These are phyloP conservation scores for Lagerstroemia speciosa DNA, from an alignment of 345 rosid species.

Conservation along the genomic window DNA sequence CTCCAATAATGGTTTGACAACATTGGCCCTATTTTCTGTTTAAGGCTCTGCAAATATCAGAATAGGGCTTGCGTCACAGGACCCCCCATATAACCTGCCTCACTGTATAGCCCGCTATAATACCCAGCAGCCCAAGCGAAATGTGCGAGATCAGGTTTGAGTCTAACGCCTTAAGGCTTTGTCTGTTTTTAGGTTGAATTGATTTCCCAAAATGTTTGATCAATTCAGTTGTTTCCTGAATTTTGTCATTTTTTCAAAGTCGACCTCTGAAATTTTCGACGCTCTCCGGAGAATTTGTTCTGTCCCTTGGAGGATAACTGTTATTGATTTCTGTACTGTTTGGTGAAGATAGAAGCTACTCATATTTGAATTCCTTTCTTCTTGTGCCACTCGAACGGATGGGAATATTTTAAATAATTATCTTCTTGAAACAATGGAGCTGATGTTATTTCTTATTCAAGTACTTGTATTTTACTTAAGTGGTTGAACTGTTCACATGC, in stretches of 20 bases:
- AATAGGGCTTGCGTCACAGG: slow-evolving; percentile 77
- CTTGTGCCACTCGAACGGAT: background rate
- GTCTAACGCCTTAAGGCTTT: background rate
- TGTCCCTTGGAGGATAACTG: background rate
- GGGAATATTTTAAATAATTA: background rate
- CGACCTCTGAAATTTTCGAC: background rate
- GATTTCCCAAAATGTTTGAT: background rate
- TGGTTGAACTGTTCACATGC: background rate
- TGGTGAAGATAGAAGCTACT: background rate
- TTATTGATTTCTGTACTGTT: background rate
- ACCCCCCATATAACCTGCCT: slow-evolving; percentile 55
- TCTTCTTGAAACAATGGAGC: background rate
- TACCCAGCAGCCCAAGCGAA: slow-evolving; percentile 31
- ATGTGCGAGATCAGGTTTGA: slow-evolving; percentile 65
- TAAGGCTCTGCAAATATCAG: slow-evolving; percentile 68
- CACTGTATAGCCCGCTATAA: slow-evolving; percentile 77
- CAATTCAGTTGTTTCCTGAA: background rate
- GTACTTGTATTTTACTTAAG: background rate
- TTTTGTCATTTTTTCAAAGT: background rate
- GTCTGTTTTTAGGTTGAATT: background rate
- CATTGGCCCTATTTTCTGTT: background rate
- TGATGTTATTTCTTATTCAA: background rate
- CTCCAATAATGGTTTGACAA: background rate
- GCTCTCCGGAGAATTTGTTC: background rate
- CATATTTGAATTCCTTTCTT: background rate